phyloP scores from a whole-genome alignment of 495 filamentous ascomycete genomes.

The Neurospora sp. region DNA sequence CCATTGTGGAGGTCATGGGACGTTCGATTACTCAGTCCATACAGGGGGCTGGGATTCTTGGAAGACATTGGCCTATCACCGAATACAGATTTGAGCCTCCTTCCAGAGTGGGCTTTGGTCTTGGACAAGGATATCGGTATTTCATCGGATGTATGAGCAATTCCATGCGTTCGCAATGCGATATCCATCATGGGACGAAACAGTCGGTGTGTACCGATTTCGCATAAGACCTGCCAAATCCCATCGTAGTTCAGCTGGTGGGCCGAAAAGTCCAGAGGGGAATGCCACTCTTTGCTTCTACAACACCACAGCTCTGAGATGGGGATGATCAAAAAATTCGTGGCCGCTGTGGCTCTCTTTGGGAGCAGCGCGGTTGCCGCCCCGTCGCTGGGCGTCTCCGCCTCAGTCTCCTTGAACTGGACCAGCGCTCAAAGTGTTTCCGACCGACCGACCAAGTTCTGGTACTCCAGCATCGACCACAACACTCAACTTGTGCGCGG shows the following conservation, averaged over 20 bases:
- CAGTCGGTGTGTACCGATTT: neutral
- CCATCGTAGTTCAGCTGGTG: neutral
- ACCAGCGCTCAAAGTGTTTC: neutral
- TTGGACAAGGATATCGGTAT: neutral
- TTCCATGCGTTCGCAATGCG: neutral
- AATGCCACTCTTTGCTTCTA: neutral
- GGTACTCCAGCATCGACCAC: slow-evolving; percentile 29
- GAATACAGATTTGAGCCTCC: neutral
- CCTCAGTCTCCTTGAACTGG: neutral
- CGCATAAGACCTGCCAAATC: neutral
- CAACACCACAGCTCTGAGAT: neutral
- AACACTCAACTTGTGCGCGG: slow-evolving; percentile 16
- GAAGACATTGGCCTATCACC: neutral
- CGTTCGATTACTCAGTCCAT: neutral
- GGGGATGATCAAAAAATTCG: neutral
- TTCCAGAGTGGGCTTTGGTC: neutral
- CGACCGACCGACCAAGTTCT: slow-evolving; percentile 20
- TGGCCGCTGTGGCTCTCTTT: neutral
- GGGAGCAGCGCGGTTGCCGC: neutral
- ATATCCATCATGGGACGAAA: neutral
- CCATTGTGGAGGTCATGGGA: neutral
- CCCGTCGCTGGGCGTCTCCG: neutral
- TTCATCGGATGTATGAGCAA: neutral
- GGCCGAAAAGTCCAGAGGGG: neutral
- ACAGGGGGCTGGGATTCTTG: neutral